Conservation (phyloP, 768 basidiomycete species). For the Russula sp. region DNA sequence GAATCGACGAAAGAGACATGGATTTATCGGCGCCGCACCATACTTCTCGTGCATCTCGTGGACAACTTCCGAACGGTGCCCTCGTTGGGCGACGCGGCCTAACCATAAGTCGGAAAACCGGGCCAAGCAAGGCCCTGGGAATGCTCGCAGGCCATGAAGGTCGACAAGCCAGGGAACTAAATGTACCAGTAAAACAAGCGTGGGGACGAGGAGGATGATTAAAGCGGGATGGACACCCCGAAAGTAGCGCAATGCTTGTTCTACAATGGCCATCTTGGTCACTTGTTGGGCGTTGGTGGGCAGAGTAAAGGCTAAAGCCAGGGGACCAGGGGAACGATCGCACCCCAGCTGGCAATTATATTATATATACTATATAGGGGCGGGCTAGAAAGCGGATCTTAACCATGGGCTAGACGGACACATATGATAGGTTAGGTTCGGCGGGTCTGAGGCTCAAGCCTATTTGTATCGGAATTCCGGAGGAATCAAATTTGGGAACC, state of each 20-base stretch:
- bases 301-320: too few relatives aligned
- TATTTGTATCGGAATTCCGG: too few relatives aligned
- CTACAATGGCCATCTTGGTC: slow-evolving; percentile 7
- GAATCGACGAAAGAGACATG: too few relatives aligned
- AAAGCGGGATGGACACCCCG: background rate
- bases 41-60: slow-evolving; percentile 38
- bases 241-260: background rate
- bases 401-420: too few relatives aligned
- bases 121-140: slow-evolving; percentile 39
- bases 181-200: slow-evolving; percentile 28
- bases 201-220: slow-evolving; percentile 11
- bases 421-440: too few relatives aligned
- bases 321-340: too few relatives aligned
- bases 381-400: too few relatives aligned
- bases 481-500: too few relatives aligned
- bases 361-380: background rate
- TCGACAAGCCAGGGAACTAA: slow-evolving; percentile 34
- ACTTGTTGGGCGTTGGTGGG: too few relatives aligned
- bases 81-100: slow-evolving; percentile 31
- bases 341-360: too few relatives aligned
- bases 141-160: slow-evolving; percentile 29
- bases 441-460: too few relatives aligned
- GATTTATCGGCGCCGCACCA: slow-evolving; percentile 28
- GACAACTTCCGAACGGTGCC: slow-evolving; percentile 34
- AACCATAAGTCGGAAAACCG: slow-evolving; percentile 37